Base-by-base conservation (phyloP, 2,329 filamentous ascomycete species). In the Penicillium griseofulvum region DNA sequence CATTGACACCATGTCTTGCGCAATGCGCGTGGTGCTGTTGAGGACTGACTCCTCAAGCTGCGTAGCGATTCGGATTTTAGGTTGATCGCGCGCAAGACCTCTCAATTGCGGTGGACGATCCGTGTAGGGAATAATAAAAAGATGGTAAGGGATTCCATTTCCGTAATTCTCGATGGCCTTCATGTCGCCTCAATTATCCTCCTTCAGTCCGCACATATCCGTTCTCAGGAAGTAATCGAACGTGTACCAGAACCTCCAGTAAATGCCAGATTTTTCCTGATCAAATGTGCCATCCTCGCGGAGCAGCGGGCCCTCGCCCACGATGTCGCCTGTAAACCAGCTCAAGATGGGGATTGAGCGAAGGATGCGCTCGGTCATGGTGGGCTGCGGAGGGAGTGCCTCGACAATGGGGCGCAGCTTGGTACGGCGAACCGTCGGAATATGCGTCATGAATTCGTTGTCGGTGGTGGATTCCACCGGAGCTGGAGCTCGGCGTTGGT, bases 341-440 rank as follows among this genome's bases (percentile, higher is more conserved):
- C 82, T 83, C 57, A 91, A 74, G 57, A 91, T 80, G 2, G 88
- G 88, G 38, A 91, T 83, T 51, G 81, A 83, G 61, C 82, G 81
- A 52, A 89, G 73, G 19, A 89, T 68, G 49, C 85, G 81, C 71
- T 89, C 86, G 34, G 81, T 76, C 52, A 84, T 79, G 3, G 86
- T 87, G 46, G 84, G 84, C 63, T 88, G 85, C 3, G 87, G 88
- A 14, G 87, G 81, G 28, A 91, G 79, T 9, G 88, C 88, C 72
- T 89, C 84, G 58, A 88, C 83, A 44, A 87, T 83, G 1, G 88
- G 85, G 34, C 88, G 81, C 38, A 91, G 80, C 65, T 80, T 82
- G 31, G 82, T 83, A 56, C 83, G 82, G 48, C 85, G 83, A 31
- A 88, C 88, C 1, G 82, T 84, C 4, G 87, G 87, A 65, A 90